Evolutionary conservation across 148 eudicot genomes (phyloP), one percentile per base, ranked within the genome.

Genomic region (Chenopodium berlandieri): DNA sequence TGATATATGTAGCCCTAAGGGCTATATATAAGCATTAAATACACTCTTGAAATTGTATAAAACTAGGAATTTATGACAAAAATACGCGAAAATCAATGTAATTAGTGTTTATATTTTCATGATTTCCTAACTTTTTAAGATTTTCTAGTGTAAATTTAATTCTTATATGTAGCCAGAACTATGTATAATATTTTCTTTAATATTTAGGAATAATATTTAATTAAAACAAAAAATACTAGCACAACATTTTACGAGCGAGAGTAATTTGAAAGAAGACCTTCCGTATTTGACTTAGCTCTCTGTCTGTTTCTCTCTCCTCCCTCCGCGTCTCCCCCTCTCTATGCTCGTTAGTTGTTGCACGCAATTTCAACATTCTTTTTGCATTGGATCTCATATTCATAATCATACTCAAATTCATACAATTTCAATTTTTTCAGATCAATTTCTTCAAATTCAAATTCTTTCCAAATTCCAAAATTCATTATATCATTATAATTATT

Each of bases 241-340:
- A 1, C 40, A 68, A 14, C 20, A 30, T 68, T 14, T 30, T 31
- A 68, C 2, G 44, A 31, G 32, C 23, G 30, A 68, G 30, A 5
- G 25, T 27, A 76, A 76, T 7, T 56, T 4, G 17, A 71, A 30
- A 14, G 27, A 81, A 37, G 68, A 64, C 64, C 71, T 75, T 68
- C 75, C 79, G 25, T 66, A 68, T 66, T 76, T 82, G 84, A 82
- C 84, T 75, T 40, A 69, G 58, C 79, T 82, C 30, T 58, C 4
- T 17, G 20, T 75, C 75, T 75, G 19, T 37, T 22, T 75, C 34
- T 75, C 76, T 75, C 64, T 48, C 22, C 34, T 75, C 62, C 22
- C 37, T 19, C 63, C 22, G 20, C 19, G 19, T 56, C 63, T 13
- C 63, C 22, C 63, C 22, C 32, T 19, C 50, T 79, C 52, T 8